These are phyloP conservation scores for Neocatenulostroma microsporum DNA, from an alignment of 2,329 filamentous ascomycete genomes.

Conservation along the genomic window DNA sequence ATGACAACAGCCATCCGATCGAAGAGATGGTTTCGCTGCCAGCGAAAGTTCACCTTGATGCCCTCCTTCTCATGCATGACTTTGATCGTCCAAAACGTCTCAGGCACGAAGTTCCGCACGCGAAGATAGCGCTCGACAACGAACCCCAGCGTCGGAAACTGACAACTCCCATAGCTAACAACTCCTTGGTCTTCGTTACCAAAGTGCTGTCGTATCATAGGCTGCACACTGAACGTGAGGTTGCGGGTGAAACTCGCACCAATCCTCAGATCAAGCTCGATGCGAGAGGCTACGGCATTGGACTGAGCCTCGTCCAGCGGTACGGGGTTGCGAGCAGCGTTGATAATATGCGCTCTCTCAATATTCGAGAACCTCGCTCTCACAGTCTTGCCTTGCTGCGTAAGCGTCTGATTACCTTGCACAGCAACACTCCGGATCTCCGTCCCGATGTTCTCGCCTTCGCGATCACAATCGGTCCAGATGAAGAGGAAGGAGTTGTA, in stretches of 20 bases:
- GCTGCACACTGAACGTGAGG: constrained; percentile 69
- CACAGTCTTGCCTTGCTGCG: constrained; percentile 54
- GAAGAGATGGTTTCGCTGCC: constrained; percentile 76
- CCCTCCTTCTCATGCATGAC: constrained; percentile 69
- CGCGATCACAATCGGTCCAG: constrained; percentile 97
- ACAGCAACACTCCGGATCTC: constrained; percentile 79
- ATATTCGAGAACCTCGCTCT: constrained; percentile 93
- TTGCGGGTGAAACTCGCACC: constrained; percentile 89
- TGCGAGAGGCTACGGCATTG: constrained; percentile 77
- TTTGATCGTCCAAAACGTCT: constrained; percentile 88
- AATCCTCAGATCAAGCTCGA: constrained; percentile 86
- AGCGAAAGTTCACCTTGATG: constrained; percentile 75
- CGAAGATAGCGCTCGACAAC: constrained; percentile 94
- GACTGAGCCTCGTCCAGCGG: constrained; percentile 78
- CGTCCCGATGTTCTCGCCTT: constrained; percentile 91
- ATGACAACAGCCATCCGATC: constrained; percentile 74
- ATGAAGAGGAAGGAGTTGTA: constrained; percentile 74
- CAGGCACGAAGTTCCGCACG: constrained; percentile 87
- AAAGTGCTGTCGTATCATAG: constrained; percentile 55
- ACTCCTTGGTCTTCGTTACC: constrained; percentile 65
- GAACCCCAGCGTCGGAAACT: constrained; percentile 94
- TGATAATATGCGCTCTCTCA: constrained; percentile 83
- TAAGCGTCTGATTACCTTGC: constrained; percentile 62
- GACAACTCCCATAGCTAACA: constrained; percentile 57
- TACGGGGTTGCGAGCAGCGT: constrained; percentile 69